phyloP scores from a whole-genome alignment of 2,329 filamentous ascomycete species.

The Venturia carpophila region DNA sequence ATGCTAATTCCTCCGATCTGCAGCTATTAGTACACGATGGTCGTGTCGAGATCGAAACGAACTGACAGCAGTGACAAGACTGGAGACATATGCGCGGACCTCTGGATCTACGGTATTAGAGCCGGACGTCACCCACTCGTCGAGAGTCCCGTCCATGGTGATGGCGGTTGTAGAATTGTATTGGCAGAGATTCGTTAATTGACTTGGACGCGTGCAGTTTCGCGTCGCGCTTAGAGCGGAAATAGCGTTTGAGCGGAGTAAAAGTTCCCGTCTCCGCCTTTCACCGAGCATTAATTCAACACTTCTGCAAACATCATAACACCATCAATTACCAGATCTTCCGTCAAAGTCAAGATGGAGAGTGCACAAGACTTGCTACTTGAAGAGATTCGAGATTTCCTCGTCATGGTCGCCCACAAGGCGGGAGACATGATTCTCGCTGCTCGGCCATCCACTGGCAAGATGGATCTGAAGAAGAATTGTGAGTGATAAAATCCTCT shows the following conservation, averaged over 20 bases:
- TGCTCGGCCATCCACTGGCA: conserved; percentile 36
- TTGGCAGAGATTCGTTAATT: not conserved
- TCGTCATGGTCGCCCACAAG: conserved; percentile 38
- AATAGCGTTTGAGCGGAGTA: not conserved
- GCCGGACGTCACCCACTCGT: conserved; percentile 34
- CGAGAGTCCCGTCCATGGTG: conserved; percentile 24
- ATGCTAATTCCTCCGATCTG: conserved; percentile 79
- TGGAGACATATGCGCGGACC: conserved; percentile 87
- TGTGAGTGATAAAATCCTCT: conserved; percentile 25
- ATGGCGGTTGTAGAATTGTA: not conserved
- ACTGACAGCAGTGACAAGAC: conserved; percentile 82
- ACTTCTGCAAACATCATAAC: not conserved
- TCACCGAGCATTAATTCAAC: not conserved
- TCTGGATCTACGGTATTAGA: conserved; percentile 66
- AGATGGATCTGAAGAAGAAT: conserved; percentile 42
- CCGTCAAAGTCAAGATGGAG: not conserved
- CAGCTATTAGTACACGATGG: conserved; percentile 10
- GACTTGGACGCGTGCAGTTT: conserved; percentile 1
- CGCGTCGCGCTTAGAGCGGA: not conserved
- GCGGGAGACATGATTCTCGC: conserved; percentile 41
- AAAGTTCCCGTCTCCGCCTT: not conserved
- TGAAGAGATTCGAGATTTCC: conserved; percentile 42
- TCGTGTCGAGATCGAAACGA: not conserved
- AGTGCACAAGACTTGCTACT: conserved; percentile 23
- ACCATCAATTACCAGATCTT: not conserved